phyloP scores from a whole-genome alignment of 768 basidiomycete genomes.

The Agaricus sinodeliciosus region DNA sequence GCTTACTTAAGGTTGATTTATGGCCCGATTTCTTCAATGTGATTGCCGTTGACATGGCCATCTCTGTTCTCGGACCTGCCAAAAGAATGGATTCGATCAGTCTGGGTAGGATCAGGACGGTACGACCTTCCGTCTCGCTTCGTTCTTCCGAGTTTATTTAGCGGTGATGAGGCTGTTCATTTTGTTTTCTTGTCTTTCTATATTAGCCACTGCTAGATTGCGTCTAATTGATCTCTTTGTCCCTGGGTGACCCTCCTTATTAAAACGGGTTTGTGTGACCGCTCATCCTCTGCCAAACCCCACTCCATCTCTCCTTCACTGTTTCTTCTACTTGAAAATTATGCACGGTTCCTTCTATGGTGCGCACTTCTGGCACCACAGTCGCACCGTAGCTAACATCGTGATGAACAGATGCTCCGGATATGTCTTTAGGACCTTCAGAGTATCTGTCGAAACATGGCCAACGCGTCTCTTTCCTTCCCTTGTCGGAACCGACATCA shows the following conservation, averaged over 20 bases:
- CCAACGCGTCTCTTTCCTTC: neutral
- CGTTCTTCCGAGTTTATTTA: conserved; percentile 21
- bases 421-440: neutral
- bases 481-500: neutral
- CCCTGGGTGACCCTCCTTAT: conserved; percentile 25
- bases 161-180: conserved; percentile 32
- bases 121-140: conserved; percentile 21
- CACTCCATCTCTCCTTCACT: neutral
- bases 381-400: neutral
- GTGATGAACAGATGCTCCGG: neutral
- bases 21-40: neutral
- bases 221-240: conserved; percentile 21
- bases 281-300: neutral
- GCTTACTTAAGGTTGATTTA: conserved; percentile 2
- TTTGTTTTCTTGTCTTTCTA: conserved; percentile 17
- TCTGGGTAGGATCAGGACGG: conserved; percentile 12
- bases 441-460: neutral
- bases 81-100: conserved; percentile 9
- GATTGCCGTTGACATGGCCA: neutral
- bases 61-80: neutral
- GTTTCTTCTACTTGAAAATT: neutral
- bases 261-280: conserved; percentile 18
- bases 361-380: neutral
- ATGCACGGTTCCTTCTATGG: neutral
- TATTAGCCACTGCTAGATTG: conserved; percentile 26